phyloP scores from a whole-genome alignment of 2,329 filamentous ascomycete species.

The Diaporthe ampelina region DNA sequence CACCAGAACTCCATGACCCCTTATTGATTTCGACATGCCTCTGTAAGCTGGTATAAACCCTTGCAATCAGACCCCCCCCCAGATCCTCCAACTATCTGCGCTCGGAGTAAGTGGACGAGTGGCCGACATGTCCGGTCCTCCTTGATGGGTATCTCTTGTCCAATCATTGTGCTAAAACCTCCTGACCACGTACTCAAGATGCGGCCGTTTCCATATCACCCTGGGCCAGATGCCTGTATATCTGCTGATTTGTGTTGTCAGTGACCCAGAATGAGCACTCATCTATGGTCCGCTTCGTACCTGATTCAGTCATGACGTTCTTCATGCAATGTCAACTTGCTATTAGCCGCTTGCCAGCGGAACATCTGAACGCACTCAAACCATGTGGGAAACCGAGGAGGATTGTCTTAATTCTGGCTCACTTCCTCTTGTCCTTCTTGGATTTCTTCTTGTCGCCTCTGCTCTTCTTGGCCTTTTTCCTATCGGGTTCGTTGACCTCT shows the following conservation, averaged over 20 bases:
- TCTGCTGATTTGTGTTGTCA: not conserved
- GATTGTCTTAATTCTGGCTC: not conserved
- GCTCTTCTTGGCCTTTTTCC: slow-evolving; percentile 63
- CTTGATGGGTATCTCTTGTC: slow-evolving; percentile 13
- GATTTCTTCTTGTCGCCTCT: slow-evolving; percentile 50
- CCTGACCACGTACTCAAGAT: not conserved
- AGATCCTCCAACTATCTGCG: not conserved
- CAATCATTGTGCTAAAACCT: not conserved
- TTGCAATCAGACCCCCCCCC: too few relatives aligned
- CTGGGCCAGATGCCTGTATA: not conserved
- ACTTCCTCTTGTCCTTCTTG: slow-evolving; percentile 45
- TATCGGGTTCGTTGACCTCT: slow-evolving; percentile 56
- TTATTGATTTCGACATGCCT: not conserved
- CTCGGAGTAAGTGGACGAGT: not conserved
- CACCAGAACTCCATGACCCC: too few relatives aligned
- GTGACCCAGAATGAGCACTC: not conserved
- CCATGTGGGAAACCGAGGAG: not conserved
- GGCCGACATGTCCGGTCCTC: not conserved
- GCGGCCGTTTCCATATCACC: not conserved
- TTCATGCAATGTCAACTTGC: not conserved
- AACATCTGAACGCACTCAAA: not conserved
- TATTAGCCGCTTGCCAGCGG: not conserved
- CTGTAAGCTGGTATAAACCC: not conserved
- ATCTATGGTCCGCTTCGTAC: not conserved
- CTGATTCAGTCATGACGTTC: not conserved